Base-by-base conservation (phyloP, 2,329 filamentous ascomycete genomes). In the Lecanosticta acicola region DNA sequence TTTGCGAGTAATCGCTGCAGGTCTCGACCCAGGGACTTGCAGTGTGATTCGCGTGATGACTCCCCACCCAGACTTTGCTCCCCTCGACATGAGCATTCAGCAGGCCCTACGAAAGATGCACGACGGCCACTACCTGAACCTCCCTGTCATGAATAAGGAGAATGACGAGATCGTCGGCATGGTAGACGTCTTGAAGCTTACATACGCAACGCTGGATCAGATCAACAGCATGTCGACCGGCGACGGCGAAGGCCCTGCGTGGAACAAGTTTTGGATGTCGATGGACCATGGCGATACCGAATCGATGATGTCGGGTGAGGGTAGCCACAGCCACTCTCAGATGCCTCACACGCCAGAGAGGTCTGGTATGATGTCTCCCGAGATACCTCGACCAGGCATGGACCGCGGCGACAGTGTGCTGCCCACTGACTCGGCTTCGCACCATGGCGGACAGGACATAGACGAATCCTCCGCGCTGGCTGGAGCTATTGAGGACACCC, bases 211-310 rank as follows among this genome's bases (percentile, higher is more conserved):
- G 3, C 78, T 98, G 43, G 93, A 98, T 70, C 91, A 84, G 77
- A 83, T 84, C 63, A 97, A 97, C 73, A 89, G 87, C 48, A 97
- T 98, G 84, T 83, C 80, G 33, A 89, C 83, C 43, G 80, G 80
- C 34, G 91, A 95, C 64, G 88, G 81, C 59, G 93, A 98, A 70
- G 93, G 93, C 0, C 93, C 93, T 3, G 93, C 93, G 4, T 98
- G 93, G 93, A 97, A 96, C 74, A 98, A 97, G 70, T 98, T 98
- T 73, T 98, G 93, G 93, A 76, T 97, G 56, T 97, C 93, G 1
- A 83, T 98, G 59, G 81, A 97, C 67, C 82, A 94, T 59, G 82
- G 94, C 59, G 91, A 95, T 66, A 91, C 90, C 11, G 93, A 97
- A 69, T 98, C 93, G 2, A 85, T 95, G 77, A 83, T 97, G 68